Percentiles rank a stretch among this genome's conserved stretches.
Conservation (phyloP, 306 rosid genomes). For the Cucurbita argyrosperma region DNA sequence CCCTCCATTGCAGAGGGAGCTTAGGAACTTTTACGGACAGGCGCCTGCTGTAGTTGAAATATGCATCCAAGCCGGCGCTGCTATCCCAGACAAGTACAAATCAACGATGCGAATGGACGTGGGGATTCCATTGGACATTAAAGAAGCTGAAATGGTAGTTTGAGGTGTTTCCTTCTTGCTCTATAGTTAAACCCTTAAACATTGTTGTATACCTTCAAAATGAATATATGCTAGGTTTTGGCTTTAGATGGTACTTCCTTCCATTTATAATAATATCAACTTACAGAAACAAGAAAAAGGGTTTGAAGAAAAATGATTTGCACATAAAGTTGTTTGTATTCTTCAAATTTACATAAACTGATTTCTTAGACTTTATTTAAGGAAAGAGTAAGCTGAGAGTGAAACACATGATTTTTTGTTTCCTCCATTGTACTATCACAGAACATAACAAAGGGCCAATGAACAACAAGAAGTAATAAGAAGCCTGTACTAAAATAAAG, state of each 20-base stretch:
- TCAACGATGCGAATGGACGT: conserved; percentile 85
- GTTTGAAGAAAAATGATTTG: no score
- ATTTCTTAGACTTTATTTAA: neutral
- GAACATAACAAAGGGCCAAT: neutral
- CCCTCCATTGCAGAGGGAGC: conserved; percentile 58
- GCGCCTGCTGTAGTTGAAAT: conserved; percentile 83
- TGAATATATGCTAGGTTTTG: neutral
- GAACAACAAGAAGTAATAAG: neutral
- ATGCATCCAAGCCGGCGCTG: conserved; percentile 88
- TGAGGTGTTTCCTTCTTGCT: conserved; percentile 20
- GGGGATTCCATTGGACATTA: conserved; percentile 61
- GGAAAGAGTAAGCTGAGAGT: neutral
- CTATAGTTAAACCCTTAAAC: neutral
- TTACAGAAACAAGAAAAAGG: neutral
- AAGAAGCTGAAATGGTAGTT: conserved; percentile 93
- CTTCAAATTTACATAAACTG: neutral
- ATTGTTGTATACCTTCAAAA: neutral
- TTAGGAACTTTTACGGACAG: conserved; percentile 69
- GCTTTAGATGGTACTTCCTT: neutral
- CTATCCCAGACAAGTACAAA: conserved; percentile 57
- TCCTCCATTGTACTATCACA: neutral
- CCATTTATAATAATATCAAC: neutral
- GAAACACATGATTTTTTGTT: neutral
- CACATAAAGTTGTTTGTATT: no score
- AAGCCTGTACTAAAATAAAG: neutral